Conservation (phyloP, 2,329 filamentous ascomycete genomes). For the Malbranchea zuffiana region DNA sequence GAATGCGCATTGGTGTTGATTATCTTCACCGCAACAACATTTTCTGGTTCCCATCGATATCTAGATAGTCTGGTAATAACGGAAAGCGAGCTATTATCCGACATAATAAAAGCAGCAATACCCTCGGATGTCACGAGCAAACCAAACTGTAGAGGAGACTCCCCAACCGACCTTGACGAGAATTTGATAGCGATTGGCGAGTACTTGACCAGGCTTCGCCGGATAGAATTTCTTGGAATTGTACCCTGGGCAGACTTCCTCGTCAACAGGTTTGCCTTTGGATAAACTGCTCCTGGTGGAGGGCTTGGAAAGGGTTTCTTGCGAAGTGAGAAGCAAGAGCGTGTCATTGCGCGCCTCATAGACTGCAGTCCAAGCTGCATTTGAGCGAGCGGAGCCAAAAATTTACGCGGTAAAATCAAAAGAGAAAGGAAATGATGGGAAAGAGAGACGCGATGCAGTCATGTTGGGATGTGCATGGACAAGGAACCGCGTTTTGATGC, state of each 20-base stretch:
- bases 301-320: constrained; percentile 3
- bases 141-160: constrained; percentile 10
- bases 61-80: not conserved
- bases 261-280: constrained; percentile 7
- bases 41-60: constrained; percentile 8
- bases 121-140: constrained; percentile 12
- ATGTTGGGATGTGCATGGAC: no score
- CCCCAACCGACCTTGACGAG: constrained; percentile 13
- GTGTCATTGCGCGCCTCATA: constrained; percentile 1
- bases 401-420: not conserved
- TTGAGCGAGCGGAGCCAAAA: no score
- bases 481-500: no score
- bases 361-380: no score
- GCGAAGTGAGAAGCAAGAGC: not conserved
- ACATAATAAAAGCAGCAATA: constrained; percentile 4
- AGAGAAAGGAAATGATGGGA: not conserved
- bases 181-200: constrained; percentile 11
- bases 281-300: not conserved
- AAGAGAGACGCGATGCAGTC: constrained; percentile 1
- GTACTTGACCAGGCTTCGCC: constrained; percentile 9
- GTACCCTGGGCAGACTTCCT: constrained; percentile 9
- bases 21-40: constrained; percentile 13
- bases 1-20: constrained; percentile 4
- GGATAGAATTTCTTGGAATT: constrained; percentile 8
- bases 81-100: not conserved